Evolutionary conservation across 2,329 filamentous ascomycete species (phyloP).

Genomic region (Rutstroemia sp.): DNA sequence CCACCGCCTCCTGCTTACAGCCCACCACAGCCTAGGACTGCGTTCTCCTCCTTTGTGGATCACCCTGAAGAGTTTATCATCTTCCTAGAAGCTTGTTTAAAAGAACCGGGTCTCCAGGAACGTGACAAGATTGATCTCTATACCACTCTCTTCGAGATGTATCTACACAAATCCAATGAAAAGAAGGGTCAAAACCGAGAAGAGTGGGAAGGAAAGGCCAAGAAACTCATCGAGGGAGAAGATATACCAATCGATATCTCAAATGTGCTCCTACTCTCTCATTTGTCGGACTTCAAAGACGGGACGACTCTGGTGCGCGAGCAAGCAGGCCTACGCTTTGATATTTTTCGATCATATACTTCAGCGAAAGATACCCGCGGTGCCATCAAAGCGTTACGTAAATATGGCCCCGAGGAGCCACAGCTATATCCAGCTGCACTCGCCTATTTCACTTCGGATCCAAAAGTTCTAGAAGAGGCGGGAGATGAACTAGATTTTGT

Average conservation of each 20-base stretch:
- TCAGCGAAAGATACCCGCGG: constrained; percentile 85
- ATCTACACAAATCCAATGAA: constrained; percentile 77
- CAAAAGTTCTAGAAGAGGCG: constrained; percentile 74
- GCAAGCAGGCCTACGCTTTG: constrained; percentile 82
- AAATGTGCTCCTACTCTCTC: constrained; percentile 86
- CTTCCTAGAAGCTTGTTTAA: constrained; percentile 83
- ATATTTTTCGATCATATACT: constrained; percentile 96
- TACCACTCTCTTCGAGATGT: constrained; percentile 97
- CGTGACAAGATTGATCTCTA: constrained; percentile 80
- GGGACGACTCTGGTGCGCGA: constrained; percentile 91
- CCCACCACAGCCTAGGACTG: constrained; percentile 74
- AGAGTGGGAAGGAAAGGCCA: constrained; percentile 86
- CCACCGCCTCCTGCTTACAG: constrained; percentile 51
- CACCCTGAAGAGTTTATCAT: constrained; percentile 85
- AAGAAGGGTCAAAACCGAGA: constrained; percentile 64
- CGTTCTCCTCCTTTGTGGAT: constrained; percentile 95
- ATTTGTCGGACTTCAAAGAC: constrained; percentile 82
- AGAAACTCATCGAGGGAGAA: constrained; percentile 74
- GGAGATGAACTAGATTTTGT: constrained; percentile 78
- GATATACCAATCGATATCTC: constrained; percentile 87
- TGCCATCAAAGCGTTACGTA: constrained; percentile 80
- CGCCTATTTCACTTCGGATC: constrained; percentile 85
- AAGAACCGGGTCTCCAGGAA: constrained; percentile 61
- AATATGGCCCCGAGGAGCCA: constrained; percentile 87
- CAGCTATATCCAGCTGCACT: constrained; percentile 88